A percentile compares a stretch with the other conserved stretches of the same genome.
These are phyloP conservation scores for Suhomyces pyralidae DNA, from an alignment of 805 yeast genomes.

Conservation along the genomic window DNA sequence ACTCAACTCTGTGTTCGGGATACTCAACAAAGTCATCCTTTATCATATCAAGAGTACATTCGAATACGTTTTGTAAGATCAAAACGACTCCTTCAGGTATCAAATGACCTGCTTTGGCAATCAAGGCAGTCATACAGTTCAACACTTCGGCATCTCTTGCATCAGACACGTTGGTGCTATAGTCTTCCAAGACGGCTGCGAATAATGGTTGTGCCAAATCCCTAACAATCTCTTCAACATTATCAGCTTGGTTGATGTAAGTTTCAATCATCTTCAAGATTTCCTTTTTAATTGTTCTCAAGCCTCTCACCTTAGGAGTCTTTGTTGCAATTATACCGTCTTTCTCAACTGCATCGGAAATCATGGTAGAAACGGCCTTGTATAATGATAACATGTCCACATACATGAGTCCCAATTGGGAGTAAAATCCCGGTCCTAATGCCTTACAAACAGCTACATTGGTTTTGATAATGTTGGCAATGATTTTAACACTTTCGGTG, in stretches of 20 bases:
- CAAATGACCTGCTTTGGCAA: slow-evolving; percentile 78
- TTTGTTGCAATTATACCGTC: slow-evolving; percentile 90
- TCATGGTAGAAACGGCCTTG: slow-evolving; percentile 83
- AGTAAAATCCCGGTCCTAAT: slow-evolving; percentile 84
- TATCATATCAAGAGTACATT: slow-evolving; percentile 92
- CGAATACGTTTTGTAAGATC: slow-evolving; percentile 87
- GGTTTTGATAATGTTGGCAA: slow-evolving; percentile 91
- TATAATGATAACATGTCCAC: slow-evolving; percentile 87
- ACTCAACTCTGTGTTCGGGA: slow-evolving; percentile 97
- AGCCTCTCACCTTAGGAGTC: slow-evolving; percentile 90
- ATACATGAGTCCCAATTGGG: slow-evolving; percentile 84
- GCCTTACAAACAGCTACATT: slow-evolving; percentile 95
- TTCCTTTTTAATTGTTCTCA: slow-evolving; percentile 95
- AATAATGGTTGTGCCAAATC: slow-evolving; percentile 82
- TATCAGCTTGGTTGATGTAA: slow-evolving; percentile 82
- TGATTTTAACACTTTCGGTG: slow-evolving; percentile 83
- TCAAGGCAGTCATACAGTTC: slow-evolving; percentile 90
- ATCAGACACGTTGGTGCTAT: slow-evolving; percentile 84
- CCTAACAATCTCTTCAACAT: slow-evolving; percentile 76
- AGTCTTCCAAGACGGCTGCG: slow-evolving; percentile 84
- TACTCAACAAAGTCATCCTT: slow-evolving; percentile 93
- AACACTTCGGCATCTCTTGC: slow-evolving; percentile 98
- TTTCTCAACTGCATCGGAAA: slow-evolving; percentile 70
- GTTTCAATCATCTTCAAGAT: slow-evolving; percentile 84
- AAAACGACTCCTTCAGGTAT: slow-evolving; percentile 87